Percentiles rank a stretch among this genome's conserved stretches.
Evolutionary conservation across 2,329 filamentous ascomycete genomes (phyloP).

Genomic region (Dactylellina cionopaga): DNA sequence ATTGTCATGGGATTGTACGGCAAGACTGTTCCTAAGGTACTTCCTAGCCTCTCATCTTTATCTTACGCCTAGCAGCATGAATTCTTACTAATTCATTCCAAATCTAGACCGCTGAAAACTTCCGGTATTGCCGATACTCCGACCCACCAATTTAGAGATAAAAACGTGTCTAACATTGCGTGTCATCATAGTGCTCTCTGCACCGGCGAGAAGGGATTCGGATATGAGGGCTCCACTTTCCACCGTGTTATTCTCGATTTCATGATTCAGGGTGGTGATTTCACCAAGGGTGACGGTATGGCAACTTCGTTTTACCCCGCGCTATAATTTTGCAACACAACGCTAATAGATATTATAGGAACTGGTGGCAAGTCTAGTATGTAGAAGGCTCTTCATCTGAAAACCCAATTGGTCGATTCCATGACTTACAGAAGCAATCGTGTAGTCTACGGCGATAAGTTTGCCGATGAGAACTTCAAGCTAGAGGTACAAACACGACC

Average conservation of each 20-base stretch:
- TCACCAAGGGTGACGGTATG: slow-evolving; percentile 80
- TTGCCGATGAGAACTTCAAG: slow-evolving; percentile 90
- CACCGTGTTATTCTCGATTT: slow-evolving; percentile 92
- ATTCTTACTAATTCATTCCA: background rate
- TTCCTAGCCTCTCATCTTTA: slow-evolving; percentile 53
- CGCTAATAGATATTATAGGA: slow-evolving; percentile 64
- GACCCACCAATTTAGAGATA: background rate
- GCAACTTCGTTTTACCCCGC: slow-evolving; percentile 6
- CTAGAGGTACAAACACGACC: slow-evolving; percentile 43
- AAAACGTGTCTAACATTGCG: slow-evolving; percentile 4
- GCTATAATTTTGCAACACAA: slow-evolving; percentile 9
- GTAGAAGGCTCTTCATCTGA: slow-evolving; percentile 1
- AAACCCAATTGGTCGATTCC: background rate
- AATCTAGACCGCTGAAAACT: slow-evolving; percentile 66
- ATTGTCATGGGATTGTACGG: slow-evolving; percentile 86
- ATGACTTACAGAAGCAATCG: too few species aligned
- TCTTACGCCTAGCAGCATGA: background rate
- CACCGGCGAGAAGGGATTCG: slow-evolving; percentile 81
- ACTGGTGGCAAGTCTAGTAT: slow-evolving; percentile 87
- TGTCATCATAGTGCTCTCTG: slow-evolving; percentile 67
- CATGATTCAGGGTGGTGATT: slow-evolving; percentile 97
- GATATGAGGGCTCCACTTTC: slow-evolving; percentile 85
- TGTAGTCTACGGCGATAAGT: slow-evolving; percentile 80
- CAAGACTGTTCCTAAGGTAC: slow-evolving; percentile 79
- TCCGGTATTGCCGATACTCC: slow-evolving; percentile 59